phyloP scores from a whole-genome alignment of 257 asterid genomes.

The Solanum etuberosum region DNA sequence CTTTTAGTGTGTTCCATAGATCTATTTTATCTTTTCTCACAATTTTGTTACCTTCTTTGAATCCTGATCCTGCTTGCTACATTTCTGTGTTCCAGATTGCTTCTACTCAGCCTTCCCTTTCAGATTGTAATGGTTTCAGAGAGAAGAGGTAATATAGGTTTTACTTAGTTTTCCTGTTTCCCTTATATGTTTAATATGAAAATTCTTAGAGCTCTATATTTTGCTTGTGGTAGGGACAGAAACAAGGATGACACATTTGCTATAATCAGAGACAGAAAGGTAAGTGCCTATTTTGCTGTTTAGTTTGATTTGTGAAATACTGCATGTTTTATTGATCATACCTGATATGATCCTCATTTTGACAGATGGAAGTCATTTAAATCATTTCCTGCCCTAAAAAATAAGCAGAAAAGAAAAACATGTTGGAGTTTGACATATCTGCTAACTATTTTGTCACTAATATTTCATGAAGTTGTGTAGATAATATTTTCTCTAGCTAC shows the following conservation, averaged over 20 bases:
- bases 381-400: background rate
- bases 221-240: conserved; percentile 34
- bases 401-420: background rate
- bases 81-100: conserved; percentile 25
- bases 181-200: background rate
- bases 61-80: background rate
- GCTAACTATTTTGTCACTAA: background rate
- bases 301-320: background rate
- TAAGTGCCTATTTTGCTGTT: conserved; percentile 1
- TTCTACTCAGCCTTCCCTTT: conserved; percentile 19
- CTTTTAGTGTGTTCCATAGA: background rate
- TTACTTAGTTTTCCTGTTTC: background rate
- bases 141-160: conserved; percentile 39
- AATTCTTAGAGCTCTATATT: conserved; percentile 6
- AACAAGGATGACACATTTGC: conserved; percentile 41
- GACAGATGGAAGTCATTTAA: background rate
- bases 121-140: conserved; percentile 50
- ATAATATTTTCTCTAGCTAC: background rate
- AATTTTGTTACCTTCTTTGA: background rate
- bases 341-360: background rate
- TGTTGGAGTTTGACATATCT: background rate
- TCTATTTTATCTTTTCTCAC: background rate
- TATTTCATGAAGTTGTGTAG: background rate
- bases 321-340: background rate
- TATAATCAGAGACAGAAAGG: conserved; percentile 70